Evolutionary conservation across 345 rosid species (phyloP), one percentile per base, ranked within the genome.

Genomic region (Mercurialis annua): DNA sequence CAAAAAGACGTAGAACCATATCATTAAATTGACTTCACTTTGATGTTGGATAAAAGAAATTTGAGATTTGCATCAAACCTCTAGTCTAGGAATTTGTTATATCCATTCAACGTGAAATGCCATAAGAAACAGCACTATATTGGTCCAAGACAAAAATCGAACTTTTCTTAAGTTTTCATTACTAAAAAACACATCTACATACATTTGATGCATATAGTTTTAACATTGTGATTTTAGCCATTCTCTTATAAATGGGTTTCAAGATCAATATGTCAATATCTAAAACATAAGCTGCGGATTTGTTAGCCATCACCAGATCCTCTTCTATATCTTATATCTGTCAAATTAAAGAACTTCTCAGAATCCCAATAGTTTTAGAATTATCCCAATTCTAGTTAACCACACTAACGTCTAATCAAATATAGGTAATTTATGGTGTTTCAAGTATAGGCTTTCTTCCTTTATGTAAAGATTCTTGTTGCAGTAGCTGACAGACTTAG

Each of bases 241-340:
- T 34, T 26, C 31, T 56, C 40, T 15, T 31, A n/a, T 27, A 2
- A 17, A 10, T 58, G 38, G 21, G 30, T 31, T 57, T 57, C 42
- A 57, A 16, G 44, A 33, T 33, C 15, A 34, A n/a, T n/a, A n/a
- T n/a, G n/a, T n/a, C 15, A 31, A 11, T 34, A n/a, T 6, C 27
- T 58, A 58, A 4, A n/a, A 58, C 62, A 31, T 57, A 21, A 57
- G 40, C 16, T 57, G 43, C 31, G 42, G 21, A n/a, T n/a, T n/a
- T n/a, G n/a, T n/a, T n/a, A n/a, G n/a, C n/a, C n/a, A n/a, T n/a
- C n/a, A n/a, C n/a, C 20, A 17, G 33, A 57, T 17, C 21, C n/a
- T 21, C 57, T 57, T 20, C 7, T 31, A 31, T 17, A 18, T 12
- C 21, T 31, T 17, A 31, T 6, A 57, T 31, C 43, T 57, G 33